These are phyloP conservation scores for Kodamaea arcana DNA, from an alignment of 1,139 yeast species.

Conservation along the genomic window DNA sequence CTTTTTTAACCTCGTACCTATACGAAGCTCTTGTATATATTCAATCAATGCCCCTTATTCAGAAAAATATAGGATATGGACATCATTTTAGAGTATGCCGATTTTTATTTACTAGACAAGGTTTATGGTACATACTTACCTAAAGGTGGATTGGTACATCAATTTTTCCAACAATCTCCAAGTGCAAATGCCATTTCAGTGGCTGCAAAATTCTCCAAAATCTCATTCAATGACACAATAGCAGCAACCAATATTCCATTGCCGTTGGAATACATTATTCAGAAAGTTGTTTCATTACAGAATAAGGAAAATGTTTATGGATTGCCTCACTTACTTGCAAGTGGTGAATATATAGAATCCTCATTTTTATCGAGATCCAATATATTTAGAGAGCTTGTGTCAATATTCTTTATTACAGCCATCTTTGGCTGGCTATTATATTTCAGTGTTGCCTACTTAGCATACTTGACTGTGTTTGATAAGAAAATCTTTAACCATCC, in stretches of 20 bases:
- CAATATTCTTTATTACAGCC: slow-evolving; percentile 67
- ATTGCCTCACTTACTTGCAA: slow-evolving; percentile 32
- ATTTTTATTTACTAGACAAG: slow-evolving; percentile 67
- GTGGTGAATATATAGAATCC: slow-evolving; percentile 50
- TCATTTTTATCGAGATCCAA: slow-evolving; percentile 72
- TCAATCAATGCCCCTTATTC: no score
- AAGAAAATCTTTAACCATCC: slow-evolving; percentile 92
- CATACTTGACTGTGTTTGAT: slow-evolving; percentile 79
- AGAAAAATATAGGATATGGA: no score
- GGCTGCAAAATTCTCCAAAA: slow-evolving; percentile 4
- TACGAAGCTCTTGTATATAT: no score
- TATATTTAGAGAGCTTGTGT: slow-evolving; percentile 63
- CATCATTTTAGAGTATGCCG: slow-evolving; percentile 76
- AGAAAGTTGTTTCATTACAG: slow-evolving; percentile 24
- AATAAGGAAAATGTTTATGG: slow-evolving; percentile 39
- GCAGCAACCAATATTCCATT: slow-evolving; percentile 10
- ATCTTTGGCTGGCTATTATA: slow-evolving; percentile 83
- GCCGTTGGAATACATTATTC: slow-evolving; percentile 16
- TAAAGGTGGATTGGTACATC: slow-evolving; percentile 24
- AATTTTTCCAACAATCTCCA: slow-evolving; percentile 9
- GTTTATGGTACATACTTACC: slow-evolving; percentile 56
- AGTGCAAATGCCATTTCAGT: slow-evolving; percentile 5
- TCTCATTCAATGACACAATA: slow-evolving; percentile 7
- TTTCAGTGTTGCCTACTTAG: slow-evolving; percentile 64
- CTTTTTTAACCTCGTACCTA: no score